Base-by-base conservation (phyloP, 345 rosid species). In the Pugionium dolabratum region DNA sequence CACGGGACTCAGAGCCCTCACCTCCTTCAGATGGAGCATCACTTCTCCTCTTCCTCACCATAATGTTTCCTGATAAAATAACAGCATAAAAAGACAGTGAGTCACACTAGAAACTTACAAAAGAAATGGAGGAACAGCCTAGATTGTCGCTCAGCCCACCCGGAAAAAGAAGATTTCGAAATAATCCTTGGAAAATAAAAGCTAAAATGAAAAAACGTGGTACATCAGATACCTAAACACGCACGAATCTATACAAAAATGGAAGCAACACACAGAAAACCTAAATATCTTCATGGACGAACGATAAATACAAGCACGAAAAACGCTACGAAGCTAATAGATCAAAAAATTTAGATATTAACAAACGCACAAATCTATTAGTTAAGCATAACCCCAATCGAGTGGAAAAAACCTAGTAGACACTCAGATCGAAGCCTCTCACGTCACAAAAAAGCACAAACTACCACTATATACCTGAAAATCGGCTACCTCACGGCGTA, bases 21-120 rank as follows among this genome's bases (percentile, higher is more conserved):
- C 91, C 86, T 29, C 76, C 84, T 71, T 80, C 66, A 5, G 81
- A 56, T 62, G 86, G 75, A 73, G 25, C 74, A 5, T 81, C 90
- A 6, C 83, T 76, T 78, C 89, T 84, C 75, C 67, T 88, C 94
- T 93, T 93, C 76, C 90, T 78, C 71, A 73, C 90, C 97, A 90
- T 91, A 10, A 40, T 70, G 75, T 49, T n/a, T 54, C 2, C 88
- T 80, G 60, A 0, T n/a, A 39, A 44, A 59, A 52, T 4, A 44
- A 59, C 64, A 28, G 5, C 35, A 18, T 18, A 18, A 18, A 18
- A 18, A 18, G 18, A 18, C 18, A 18, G 18, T 18, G 18, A 18
- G 18, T 18, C 18, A 18, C 18, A 18, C 18, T 18, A 18, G 18
- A 18, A 18, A 18, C 18, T 18, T 18, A 18, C 18, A 18, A 18